Conservation (phyloP, 2,329 filamentous ascomycete species). For the Alternaria arbusti region DNA sequence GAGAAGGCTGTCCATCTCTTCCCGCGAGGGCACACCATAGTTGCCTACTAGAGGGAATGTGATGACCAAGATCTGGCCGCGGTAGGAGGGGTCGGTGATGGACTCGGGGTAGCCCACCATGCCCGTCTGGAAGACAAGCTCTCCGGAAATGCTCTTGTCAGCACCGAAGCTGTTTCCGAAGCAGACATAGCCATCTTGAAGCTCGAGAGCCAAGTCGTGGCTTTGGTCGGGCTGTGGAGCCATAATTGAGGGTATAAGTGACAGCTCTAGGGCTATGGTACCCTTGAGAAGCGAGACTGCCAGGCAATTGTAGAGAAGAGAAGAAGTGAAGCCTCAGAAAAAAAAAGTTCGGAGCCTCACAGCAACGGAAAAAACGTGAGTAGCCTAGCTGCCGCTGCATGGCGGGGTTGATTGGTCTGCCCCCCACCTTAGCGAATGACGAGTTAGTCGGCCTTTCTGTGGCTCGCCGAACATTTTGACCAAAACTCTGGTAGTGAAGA, state of each 20-base stretch:
- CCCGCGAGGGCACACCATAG: slow-evolving; percentile 92
- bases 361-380: slow-evolving; percentile 9
- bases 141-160: slow-evolving; percentile 90
- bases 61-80: slow-evolving; percentile 92
- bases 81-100: slow-evolving; percentile 85
- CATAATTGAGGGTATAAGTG: slow-evolving; percentile 37
- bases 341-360: slow-evolving; percentile 23
- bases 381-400: slow-evolving; percentile 12
- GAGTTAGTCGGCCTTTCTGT: slow-evolving; percentile 2
- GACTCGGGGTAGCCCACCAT: slow-evolving; percentile 99
- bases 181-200: slow-evolving; percentile 89
- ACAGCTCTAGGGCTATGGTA: slow-evolving; percentile 44
- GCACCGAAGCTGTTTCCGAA: slow-evolving; percentile 97
- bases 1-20: slow-evolving; percentile 83
- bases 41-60: slow-evolving; percentile 96
- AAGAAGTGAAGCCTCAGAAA: slow-evolving; percentile 19
- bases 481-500: not conserved
- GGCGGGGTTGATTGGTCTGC: slow-evolving; percentile 21
- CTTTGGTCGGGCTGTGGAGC: slow-evolving; percentile 47
- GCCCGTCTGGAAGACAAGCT: slow-evolving; percentile 98
- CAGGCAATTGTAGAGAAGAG: slow-evolving; percentile 36
- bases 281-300: slow-evolving; percentile 42
- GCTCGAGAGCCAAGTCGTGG: slow-evolving; percentile 82
- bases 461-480: not conserved
- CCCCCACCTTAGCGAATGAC: slow-evolving; percentile 13